A percentile compares a stretch with the other conserved stretches of the same genome.
Conservation (phyloP, 495 filamentous ascomycete genomes). For the Cairneyella variabilis region DNA sequence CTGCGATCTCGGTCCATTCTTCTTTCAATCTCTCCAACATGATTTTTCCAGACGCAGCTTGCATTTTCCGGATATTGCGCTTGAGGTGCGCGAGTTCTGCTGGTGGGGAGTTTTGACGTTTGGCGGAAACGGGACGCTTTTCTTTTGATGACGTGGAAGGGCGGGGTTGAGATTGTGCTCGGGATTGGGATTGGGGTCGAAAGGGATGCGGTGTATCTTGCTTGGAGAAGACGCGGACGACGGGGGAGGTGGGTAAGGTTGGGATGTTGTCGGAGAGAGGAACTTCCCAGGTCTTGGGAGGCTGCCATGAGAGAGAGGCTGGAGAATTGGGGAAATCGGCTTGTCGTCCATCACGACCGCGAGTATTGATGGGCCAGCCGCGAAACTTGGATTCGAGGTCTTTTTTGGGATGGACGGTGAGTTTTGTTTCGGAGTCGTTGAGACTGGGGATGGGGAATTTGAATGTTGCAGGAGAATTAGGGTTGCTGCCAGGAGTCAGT, state of each 20-base stretch:
- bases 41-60: conserved; percentile 36
- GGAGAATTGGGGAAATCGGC: no score
- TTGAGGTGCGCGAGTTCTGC: conserved; percentile 27
- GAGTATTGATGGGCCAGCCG: not conserved
- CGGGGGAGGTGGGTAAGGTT: not conserved
- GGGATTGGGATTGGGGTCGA: no score
- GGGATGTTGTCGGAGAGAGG: not conserved
- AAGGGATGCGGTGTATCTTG: no score
- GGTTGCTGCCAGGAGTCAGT: not conserved
- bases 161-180: no score
- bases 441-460: conserved; percentile 11
- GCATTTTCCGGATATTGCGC: conserved; percentile 40
- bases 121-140: not conserved
- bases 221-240: no score
- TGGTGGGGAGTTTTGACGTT: not conserved
- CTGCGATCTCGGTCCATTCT: conserved; percentile 34
- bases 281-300: conserved; percentile 29
- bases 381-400: not conserved
- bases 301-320: conserved; percentile 44
- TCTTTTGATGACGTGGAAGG: not conserved
- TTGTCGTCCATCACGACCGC: conserved; percentile 8
- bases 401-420: not conserved
- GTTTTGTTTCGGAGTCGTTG: not conserved
- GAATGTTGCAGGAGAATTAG: not conserved
- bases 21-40: conserved; percentile 42